These are phyloP conservation scores for Collybia sp. DNA, from an alignment of 768 basidiomycete genomes.

Conservation along the genomic window DNA sequence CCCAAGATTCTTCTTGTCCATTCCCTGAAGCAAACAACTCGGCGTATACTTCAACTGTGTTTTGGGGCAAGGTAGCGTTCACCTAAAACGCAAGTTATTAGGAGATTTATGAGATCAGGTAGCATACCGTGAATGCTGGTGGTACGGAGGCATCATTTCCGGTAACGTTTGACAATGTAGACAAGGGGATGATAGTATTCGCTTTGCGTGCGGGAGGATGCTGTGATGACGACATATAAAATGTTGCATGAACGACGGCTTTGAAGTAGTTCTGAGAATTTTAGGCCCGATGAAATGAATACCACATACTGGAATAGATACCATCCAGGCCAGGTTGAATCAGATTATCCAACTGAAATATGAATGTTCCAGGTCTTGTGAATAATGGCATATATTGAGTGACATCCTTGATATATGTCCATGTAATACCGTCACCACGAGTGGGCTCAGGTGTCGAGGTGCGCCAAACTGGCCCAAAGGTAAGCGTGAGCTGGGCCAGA, in stretches of 20 bases:
- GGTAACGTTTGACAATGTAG: conserved; percentile 55
- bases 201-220: conserved; percentile 58
- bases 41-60: conserved; percentile 61
- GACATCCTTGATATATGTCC: conserved; percentile 76
- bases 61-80: conserved; percentile 65
- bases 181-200: conserved; percentile 65
- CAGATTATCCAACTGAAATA: conserved; percentile 71
- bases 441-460: conserved; percentile 80
- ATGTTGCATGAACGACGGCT: conserved; percentile 72
- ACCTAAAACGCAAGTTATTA: conserved; percentile 29
- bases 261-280: not conserved
- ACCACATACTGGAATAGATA: conserved; percentile 57
- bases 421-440: conserved; percentile 61
- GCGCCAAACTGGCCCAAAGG: conserved; percentile 54
- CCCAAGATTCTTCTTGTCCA: conserved; percentile 73
- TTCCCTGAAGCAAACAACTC: conserved; percentile 68
- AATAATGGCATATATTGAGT: conserved; percentile 72
- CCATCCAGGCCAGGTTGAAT: conserved; percentile 54
- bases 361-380: conserved; percentile 59
- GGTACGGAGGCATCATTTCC: conserved; percentile 77
- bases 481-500: not conserved
- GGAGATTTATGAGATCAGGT: not conserved
- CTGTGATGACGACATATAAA: conserved; percentile 53
- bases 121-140: conserved; percentile 59
- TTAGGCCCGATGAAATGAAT: not conserved